Base-by-base conservation (phyloP, 176 grass and related monocot genomes). In the Oryza meyeriana region DNA sequence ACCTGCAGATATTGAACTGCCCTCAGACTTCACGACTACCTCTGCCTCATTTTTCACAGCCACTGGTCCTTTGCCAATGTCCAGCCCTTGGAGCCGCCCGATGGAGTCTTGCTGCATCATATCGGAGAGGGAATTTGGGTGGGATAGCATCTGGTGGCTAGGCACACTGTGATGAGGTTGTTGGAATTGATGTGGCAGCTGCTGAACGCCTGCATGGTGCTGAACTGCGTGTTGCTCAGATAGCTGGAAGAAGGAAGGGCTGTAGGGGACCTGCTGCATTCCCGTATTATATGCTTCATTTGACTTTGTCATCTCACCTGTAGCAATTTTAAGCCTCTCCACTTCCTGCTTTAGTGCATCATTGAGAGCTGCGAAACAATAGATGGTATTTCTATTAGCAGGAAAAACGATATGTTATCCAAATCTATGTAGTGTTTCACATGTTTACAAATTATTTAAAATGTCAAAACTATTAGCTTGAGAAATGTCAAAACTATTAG, bases 61-160 rank as follows among this genome's bases (percentile, higher is more conserved):
- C 35, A 62, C 48, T 65, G 87, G 84, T 3, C 90, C 91, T 69
- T 89, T 99, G 64, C 96, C 89, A 85, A 99, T 94, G 74, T 90
- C 93, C 75, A 95, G 79, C 57, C 87, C 93, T 66, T 99, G 89
- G 45, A 94, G 69, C 41, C 91, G 64, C 76, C 91, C 93, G 40
- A 94, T 81, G 0, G 96, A 85, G 38, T 99, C 96, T 84, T 99
- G 96, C 61, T 95, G 89, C 91, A 99, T 92, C 68, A 87, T 92
- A 84, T 93, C 89, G 0, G 87, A 88, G 72, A 99, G 59, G 40
- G 90, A 77, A 81, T 85, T 95, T 31, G 80, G 85, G 25, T 85
- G 88, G 66, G 77, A 76, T 30, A 89, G 72, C 83, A 93, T 89
- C 47, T 93, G 90, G 76, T 91, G 91, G 75, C 73, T 87, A 3